Percentiles rank a stretch among this genome's conserved stretches.
Evolutionary conservation across 805 yeast genomes (phyloP).

Genomic region (Sugiyamaella lignohabitans): DNA sequence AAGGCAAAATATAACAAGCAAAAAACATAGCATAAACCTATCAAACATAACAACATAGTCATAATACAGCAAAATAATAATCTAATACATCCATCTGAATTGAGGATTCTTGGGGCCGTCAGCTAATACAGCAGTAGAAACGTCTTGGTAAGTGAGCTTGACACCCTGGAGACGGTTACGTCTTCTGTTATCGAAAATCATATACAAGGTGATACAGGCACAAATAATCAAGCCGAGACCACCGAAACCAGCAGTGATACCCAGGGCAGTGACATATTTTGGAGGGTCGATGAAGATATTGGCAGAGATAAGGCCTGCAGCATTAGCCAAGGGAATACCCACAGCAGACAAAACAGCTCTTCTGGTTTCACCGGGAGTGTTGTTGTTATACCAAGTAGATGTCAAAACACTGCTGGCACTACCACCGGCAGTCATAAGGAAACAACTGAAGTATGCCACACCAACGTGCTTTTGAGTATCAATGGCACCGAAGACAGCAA

Average conservation of each 20-base stretch:
- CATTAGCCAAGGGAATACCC: conserved; percentile 50
- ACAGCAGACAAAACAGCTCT: conserved; percentile 44
- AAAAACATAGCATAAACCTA: too few relatives aligned
- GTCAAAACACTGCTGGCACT: conserved; percentile 45
- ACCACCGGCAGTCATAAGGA: conserved; percentile 45
- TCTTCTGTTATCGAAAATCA: conserved; percentile 39
- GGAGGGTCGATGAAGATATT: conserved; percentile 52
- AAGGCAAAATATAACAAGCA: too few relatives aligned
- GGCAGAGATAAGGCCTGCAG: conserved; percentile 51
- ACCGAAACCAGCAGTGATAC: conserved; percentile 42
- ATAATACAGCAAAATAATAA: too few relatives aligned
- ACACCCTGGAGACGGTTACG: conserved; percentile 22
- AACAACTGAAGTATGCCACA: conserved; percentile 40
- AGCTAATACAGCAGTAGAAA: conserved; percentile 34
- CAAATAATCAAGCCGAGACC: conserved; percentile 38
- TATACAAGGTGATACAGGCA: conserved; percentile 28
- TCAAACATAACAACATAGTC: too few relatives aligned
- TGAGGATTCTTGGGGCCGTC: conserved; percentile 43
- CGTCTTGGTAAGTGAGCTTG: conserved; percentile 17
- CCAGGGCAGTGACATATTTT: conserved; percentile 45
- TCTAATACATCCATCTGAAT: conserved; percentile 43
- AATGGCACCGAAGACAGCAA: conserved; percentile 41
- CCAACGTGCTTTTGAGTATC: conserved; percentile 37
- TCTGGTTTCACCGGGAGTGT: conserved; percentile 41
- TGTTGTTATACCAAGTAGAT: conserved; percentile 47